Evolutionary conservation across 768 basidiomycete species (phyloP).

Genomic region (Suillus fuscotomentosus): DNA sequence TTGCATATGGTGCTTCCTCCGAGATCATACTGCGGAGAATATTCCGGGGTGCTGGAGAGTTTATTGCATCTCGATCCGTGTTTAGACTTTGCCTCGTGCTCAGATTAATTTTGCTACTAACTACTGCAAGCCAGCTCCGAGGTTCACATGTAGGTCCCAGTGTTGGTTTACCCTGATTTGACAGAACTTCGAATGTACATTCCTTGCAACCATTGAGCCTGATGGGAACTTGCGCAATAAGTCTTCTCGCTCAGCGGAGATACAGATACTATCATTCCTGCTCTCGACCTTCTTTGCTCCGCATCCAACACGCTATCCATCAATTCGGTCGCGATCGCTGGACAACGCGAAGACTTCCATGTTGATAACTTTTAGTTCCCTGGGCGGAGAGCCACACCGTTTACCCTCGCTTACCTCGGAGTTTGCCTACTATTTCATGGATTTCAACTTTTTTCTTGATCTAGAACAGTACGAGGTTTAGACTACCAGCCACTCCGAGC

Average conservation of each 20-base stretch:
- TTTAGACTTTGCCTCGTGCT: conserved; percentile 4
- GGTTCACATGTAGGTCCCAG: neutral
- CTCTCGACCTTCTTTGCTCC: neutral
- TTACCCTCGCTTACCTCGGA: neutral
- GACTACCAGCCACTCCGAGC: neutral
- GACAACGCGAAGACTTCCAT: neutral
- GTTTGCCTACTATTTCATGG: neutral
- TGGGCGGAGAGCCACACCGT: neutral
- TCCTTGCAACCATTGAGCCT: neutral
- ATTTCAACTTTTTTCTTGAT: neutral
- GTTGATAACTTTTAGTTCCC: neutral
- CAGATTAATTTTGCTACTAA: neutral
- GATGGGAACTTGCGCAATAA: neutral
- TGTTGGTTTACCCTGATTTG: neutral
- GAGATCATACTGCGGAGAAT: neutral
- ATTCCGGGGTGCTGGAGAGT: neutral
- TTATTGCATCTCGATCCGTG: neutral
- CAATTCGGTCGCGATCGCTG: neutral
- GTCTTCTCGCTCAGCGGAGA: neutral
- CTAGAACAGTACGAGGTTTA: neutral
- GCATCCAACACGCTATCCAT: neutral
- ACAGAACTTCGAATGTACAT: neutral
- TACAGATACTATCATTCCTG: neutral
- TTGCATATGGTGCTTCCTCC: neutral
- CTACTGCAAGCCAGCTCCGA: neutral